phyloP scores from a whole-genome alignment of 2,329 filamentous ascomycete genomes.

The Epichloe glyceriae region DNA sequence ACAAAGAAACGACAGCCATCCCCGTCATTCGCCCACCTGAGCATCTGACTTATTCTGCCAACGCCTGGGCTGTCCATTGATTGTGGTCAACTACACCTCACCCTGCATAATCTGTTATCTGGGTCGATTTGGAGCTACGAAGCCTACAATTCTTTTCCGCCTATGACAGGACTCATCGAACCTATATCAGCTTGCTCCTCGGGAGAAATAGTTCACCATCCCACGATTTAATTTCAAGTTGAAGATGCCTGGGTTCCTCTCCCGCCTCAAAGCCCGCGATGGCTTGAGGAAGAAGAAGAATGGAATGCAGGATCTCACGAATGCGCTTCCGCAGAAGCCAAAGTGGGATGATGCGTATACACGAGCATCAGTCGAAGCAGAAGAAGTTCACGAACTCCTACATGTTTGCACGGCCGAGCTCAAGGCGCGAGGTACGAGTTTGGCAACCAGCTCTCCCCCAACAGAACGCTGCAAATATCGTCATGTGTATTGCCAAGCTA shows the following conservation, averaged over 20 bases:
- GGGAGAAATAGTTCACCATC: neutral
- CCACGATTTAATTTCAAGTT: neutral
- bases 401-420: conserved; percentile 78
- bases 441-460: neutral
- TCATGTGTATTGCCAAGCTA: neutral
- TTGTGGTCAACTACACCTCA: neutral
- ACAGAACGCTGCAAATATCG: neutral
- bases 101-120: neutral
- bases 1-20: neutral
- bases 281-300: conserved; percentile 56
- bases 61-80: neutral
- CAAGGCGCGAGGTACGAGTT: conserved; percentile 73
- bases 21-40: neutral
- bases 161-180: neutral
- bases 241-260: conserved; percentile 46
- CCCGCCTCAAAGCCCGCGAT: conserved; percentile 65
- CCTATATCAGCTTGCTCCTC: neutral
- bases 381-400: conserved; percentile 82
- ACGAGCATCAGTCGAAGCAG: conserved; percentile 68
- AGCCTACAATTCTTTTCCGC: neutral
- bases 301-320: conserved; percentile 33
- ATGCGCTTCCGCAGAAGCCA: conserved; percentile 51
- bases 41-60: neutral
- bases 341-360: conserved; percentile 82
- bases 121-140: neutral